Conservation (phyloP, 2,329 filamentous ascomycete species). For the Monilinia aucupariae region DNA sequence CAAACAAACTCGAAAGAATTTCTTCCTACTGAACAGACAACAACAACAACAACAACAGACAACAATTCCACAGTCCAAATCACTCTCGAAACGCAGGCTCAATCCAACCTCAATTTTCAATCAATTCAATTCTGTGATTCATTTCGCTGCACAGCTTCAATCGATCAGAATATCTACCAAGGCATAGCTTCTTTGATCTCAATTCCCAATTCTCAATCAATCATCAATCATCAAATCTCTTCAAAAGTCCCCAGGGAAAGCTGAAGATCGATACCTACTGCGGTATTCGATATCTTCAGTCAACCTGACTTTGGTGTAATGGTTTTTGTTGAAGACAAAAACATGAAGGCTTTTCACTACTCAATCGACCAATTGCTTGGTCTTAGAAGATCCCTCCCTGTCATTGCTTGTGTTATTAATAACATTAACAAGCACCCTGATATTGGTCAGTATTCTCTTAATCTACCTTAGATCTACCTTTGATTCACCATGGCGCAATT, state of each 20-base stretch:
- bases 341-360: conserved; percentile 24
- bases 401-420: conserved; percentile 24
- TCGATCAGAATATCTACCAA: neutral
- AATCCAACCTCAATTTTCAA: neutral
- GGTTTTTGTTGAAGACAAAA: conserved; percentile 7
- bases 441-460: conserved; percentile 26
- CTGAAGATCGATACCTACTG: neutral
- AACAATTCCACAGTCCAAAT: neutral
- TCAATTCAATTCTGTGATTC: neutral
- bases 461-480: no score
- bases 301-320: neutral
- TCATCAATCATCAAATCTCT: neutral
- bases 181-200: neutral
- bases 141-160: neutral
- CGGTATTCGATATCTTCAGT: neutral
- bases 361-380: conserved; percentile 28
- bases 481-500: neutral
- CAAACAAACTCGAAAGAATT: neutral
- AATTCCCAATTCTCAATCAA: neutral
- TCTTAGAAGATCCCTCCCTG: conserved; percentile 27
- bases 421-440: conserved; percentile 31
- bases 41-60: neutral
- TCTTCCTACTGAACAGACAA: neutral
- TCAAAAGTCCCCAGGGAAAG: neutral
- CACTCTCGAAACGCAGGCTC: neutral